Conservation (phyloP, 805 yeast species). For the Sugiyamaella floridensis region DNA sequence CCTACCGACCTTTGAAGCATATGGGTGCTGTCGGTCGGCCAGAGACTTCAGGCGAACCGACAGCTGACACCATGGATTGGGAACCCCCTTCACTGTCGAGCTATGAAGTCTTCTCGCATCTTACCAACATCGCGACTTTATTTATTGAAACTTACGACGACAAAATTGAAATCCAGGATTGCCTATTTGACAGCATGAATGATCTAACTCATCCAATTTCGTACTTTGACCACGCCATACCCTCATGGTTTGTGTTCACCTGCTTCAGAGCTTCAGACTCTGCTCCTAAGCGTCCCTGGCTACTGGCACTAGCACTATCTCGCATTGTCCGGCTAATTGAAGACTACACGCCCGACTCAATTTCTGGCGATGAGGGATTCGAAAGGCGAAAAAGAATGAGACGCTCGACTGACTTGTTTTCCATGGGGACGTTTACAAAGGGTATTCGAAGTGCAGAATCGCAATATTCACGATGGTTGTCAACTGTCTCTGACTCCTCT, state of each 20-base stretch:
- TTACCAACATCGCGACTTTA: no score
- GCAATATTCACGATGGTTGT: background rate
- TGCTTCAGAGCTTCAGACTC: background rate
- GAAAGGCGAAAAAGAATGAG: background rate
- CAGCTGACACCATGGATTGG: background rate
- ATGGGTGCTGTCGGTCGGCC: background rate
- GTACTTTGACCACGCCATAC: background rate
- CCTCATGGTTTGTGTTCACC: background rate
- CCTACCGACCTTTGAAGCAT: conserved; percentile 4
- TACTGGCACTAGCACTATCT: background rate
- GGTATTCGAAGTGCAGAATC: background rate
- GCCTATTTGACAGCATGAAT: background rate
- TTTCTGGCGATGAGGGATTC: background rate
- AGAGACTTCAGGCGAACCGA: background rate
- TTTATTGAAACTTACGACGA: background rate
- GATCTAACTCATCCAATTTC: background rate
- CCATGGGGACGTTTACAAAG: background rate
- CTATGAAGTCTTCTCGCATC: background rate
- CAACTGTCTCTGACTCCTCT: background rate
- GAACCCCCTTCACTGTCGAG: background rate
- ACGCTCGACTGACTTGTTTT: background rate
- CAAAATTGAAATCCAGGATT: background rate
- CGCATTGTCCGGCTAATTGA: background rate
- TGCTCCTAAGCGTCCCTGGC: background rate
- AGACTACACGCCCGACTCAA: background rate